These are phyloP conservation scores for Daedaleopsis nitida DNA, from an alignment of 768 basidiomycete species.

Conservation along the genomic window DNA sequence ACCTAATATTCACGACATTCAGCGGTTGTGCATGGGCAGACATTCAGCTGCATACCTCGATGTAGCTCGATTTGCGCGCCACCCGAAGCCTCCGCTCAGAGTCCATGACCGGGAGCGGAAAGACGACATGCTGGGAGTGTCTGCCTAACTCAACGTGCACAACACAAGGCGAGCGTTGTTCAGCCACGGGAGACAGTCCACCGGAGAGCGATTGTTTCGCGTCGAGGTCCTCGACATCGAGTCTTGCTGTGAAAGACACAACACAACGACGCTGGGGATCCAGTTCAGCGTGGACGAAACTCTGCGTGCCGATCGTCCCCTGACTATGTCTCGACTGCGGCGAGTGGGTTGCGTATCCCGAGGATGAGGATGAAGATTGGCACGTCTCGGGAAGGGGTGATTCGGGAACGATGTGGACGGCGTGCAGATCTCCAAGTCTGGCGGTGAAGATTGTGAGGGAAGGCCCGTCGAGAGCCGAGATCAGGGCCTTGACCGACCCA, in stretches of 20 bases:
- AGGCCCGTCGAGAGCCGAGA: no score
- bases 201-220: conserved; percentile 11
- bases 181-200: conserved; percentile 14
- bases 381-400: no score
- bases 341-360: no score
- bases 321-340: not conserved
- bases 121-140: conserved; percentile 33
- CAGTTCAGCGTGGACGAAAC: conserved; percentile 20
- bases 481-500: no score
- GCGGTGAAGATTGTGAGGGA: no score
- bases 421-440: no score
- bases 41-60: conserved; percentile 34
- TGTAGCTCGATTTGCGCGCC: conserved; percentile 56
- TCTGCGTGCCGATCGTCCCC: conserved; percentile 20
- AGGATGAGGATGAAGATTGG: no score
- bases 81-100: conserved; percentile 42
- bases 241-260: not conserved
- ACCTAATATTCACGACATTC: conserved; percentile 34
- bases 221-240: conserved; percentile 13
- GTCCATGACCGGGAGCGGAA: conserved; percentile 47
- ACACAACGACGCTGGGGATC: conserved; percentile 21
- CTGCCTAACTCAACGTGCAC: conserved; percentile 34
- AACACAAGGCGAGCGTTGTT: conserved; percentile 35
- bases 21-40: not conserved
- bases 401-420: no score